Conservation (phyloP, 805 yeast species). For the Blastobotrys attinorum region DNA sequence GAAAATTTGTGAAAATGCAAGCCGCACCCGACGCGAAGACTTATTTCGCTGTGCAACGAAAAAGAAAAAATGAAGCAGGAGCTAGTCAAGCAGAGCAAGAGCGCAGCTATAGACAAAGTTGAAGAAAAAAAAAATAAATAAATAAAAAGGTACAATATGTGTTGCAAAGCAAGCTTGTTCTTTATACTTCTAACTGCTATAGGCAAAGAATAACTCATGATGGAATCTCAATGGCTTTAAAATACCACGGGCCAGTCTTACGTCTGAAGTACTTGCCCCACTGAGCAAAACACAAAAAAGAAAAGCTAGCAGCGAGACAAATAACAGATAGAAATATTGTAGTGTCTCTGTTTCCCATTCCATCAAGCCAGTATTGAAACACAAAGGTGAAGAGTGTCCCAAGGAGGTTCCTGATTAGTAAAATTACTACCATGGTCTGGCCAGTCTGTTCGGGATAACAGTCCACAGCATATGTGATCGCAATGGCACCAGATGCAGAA, state of each 20-base stretch:
- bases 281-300: constrained; percentile 19
- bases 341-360: constrained; percentile 40
- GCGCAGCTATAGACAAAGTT: no score
- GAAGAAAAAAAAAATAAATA: no score
- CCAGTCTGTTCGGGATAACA: constrained; percentile 46
- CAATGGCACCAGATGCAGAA: constrained; percentile 40
- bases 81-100: no score
- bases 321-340: constrained; percentile 27
- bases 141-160: no score
- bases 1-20: no score
- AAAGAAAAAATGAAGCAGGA: no score
- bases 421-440: constrained; percentile 50
- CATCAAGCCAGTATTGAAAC: constrained; percentile 47
- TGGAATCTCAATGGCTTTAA: constrained; percentile 4
- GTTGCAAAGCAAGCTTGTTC: no score
- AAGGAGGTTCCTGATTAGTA: constrained; percentile 49
- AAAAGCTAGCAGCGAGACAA: constrained; percentile 24
- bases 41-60: no score
- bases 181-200: no score
- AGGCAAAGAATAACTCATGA: no score
- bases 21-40: no score
- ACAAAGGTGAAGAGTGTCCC: constrained; percentile 55
- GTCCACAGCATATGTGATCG: constrained; percentile 49
- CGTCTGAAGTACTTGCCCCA: constrained; percentile 24
- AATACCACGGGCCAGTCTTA: constrained; percentile 13